A percentile compares a stretch with the other conserved stretches of the same genome.
These are phyloP conservation scores for Pulveroboletus sp. DNA, from an alignment of 768 basidiomycete genomes.

Conservation along the genomic window DNA sequence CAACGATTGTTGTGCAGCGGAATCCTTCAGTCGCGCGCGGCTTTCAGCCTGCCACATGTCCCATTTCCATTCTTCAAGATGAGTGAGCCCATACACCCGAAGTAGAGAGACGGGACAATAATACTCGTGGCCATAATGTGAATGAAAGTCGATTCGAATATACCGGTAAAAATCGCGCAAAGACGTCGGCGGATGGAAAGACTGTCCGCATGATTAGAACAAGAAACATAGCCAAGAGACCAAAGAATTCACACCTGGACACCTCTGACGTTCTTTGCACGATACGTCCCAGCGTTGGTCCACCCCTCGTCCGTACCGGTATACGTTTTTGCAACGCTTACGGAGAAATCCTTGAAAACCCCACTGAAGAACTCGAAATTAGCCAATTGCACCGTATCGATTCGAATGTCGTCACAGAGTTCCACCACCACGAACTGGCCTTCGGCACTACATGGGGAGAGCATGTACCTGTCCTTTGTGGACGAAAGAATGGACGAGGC, in stretches of 20 bases:
- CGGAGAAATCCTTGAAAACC: slow-evolving; percentile 86
- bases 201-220: slow-evolving; percentile 35
- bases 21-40: slow-evolving; percentile 40
- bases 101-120: slow-evolving; percentile 93
- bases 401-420: slow-evolving; percentile 94
- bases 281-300: slow-evolving; percentile 70
- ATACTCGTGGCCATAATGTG: slow-evolving; percentile 91
- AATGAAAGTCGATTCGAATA: slow-evolving; percentile 89
- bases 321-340: slow-evolving; percentile 84
- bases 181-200: slow-evolving; percentile 72
- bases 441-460: slow-evolving; percentile 72
- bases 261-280: slow-evolving; percentile 86
- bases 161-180: slow-evolving; percentile 87
- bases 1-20: slow-evolving; percentile 4
- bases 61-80: slow-evolving; percentile 96
- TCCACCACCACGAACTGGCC: slow-evolving; percentile 87
- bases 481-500: slow-evolving; percentile 78
- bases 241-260: slow-evolving; percentile 62
- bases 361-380: slow-evolving; percentile 99
- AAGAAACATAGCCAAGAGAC: background rate
- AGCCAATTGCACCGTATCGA: slow-evolving; percentile 93
- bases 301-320: slow-evolving; percentile 57
- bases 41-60: slow-evolving; percentile 77
- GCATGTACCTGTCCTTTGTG: slow-evolving; percentile 94
- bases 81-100: slow-evolving; percentile 91